Base-by-base conservation (phyloP, 345 rosid genomes). In the Eucalyptus curtisii region DNA sequence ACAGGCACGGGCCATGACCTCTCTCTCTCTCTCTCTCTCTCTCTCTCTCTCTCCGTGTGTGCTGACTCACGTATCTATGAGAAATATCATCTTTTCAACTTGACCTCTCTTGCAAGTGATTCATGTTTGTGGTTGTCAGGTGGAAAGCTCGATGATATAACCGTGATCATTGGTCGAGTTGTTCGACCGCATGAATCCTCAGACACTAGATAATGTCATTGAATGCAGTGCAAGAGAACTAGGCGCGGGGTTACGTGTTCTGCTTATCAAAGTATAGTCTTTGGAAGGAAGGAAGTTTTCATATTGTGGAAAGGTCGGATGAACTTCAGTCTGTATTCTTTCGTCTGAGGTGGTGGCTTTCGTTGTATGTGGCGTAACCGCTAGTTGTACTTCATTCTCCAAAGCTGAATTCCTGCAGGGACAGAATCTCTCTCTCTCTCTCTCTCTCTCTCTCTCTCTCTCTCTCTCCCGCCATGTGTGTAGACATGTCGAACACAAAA, bases 131-230 rank as follows among this genome's bases (percentile, higher is more conserved):
- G 89, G 47, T 68, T 87, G 85, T 66, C 96, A 96, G 98, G 99
- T 91, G 99, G 99, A 89, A 97, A 96, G 91, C 95, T 94, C n/a
- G 96, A 95, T 86, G 98, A 95, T 89, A 92, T 96, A 31, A 96
- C 98, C n/a, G 99, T 95, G 86, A 92, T 97, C 48, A 94, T 97
- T 55, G 95, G 95, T 50, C 94, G 89, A 86, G 95, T 96, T 90
- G 90, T 94, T 48, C 89, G 89, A 86, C 90, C 93, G 52, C 61
- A 31, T 5, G 61, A 17, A 10, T 52, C 44, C 59, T 76, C 45
- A 10, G 82, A 76, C 87, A 19, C 24, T 14, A 52, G 45, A 37
- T 22, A 42, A 4, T 37, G 44, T 19, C 25, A 20, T 40, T 50
- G 47, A 17, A 86, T 37, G 30, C 24, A 52, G 42, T 50, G 64